phyloP scores from a whole-genome alignment of 768 basidiomycete genomes.

The Russula sp. region DNA sequence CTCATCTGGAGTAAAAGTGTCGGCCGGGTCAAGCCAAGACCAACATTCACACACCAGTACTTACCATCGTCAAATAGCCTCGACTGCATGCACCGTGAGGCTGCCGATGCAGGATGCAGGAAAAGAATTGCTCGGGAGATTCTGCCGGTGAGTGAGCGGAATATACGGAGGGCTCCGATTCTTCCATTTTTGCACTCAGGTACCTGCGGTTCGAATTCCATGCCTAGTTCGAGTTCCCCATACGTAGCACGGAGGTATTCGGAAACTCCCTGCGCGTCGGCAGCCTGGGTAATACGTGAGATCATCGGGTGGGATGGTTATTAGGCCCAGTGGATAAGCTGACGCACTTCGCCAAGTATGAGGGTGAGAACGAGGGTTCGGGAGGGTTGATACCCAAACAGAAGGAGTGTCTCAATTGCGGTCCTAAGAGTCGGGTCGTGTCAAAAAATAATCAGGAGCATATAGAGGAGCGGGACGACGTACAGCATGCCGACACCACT shows the following conservation, averaged over 20 bases:
- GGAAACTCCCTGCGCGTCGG: not conserved
- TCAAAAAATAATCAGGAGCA: not conserved
- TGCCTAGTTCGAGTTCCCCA: not conserved
- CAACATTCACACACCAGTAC: not conserved
- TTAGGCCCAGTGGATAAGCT: not conserved
- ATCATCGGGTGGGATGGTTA: not conserved
- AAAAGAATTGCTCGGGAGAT: not conserved
- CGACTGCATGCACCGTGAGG: too few relatives aligned
- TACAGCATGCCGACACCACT: slow-evolving; percentile 5
- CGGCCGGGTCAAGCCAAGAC: not conserved
- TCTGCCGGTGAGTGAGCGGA: not conserved
- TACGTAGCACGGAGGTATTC: not conserved
- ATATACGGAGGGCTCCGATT: too few relatives aligned
- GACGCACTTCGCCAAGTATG: slow-evolving; percentile 6
- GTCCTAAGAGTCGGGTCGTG: not conserved
- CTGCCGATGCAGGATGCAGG: not conserved
- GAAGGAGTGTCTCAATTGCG: not conserved
- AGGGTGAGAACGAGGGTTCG: slow-evolving; percentile 2
- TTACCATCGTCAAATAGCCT: not conserved
- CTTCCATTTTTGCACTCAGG: not conserved
- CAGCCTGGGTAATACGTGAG: not conserved
- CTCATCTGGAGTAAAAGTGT: not conserved
- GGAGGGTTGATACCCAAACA: not conserved
- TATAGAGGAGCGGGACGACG: not conserved
- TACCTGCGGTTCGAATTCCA: not conserved